A percentile compares a stretch with the other conserved stretches of the same genome.
These are phyloP conservation scores for Amphicarpaea edgeworthii DNA, from an alignment of 306 rosid genomes.

Conservation along the genomic window DNA sequence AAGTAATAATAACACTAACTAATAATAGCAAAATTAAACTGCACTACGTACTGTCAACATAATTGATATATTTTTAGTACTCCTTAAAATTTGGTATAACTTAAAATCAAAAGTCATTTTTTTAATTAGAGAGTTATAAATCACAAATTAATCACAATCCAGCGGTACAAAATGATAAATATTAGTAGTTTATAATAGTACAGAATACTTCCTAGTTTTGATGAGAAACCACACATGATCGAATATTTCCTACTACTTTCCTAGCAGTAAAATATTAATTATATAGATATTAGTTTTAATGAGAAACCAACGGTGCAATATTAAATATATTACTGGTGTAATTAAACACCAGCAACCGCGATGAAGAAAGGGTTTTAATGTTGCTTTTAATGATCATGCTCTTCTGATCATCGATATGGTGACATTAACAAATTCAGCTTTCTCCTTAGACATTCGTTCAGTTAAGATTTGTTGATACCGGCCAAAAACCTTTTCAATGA, in stretches of 20 bases:
- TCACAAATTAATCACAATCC: background rate
- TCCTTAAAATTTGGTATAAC: too few species aligned
- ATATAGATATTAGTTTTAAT: too few species aligned
- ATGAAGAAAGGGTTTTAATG: background rate
- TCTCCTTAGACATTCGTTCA: constrained; percentile 54
- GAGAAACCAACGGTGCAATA: background rate
- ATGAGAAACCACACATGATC: background rate
- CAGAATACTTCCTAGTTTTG: background rate
- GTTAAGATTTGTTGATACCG: constrained; percentile 43
- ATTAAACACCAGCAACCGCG: background rate
- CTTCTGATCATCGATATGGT: constrained; percentile 43
- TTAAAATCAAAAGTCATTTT: too few species aligned
- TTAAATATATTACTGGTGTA: background rate
- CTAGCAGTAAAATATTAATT: too few species aligned
- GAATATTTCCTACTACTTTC: too few species aligned
- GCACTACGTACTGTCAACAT: too few species aligned
- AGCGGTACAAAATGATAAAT: background rate
- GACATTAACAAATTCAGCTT: constrained; percentile 39
- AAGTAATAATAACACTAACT: too few species aligned
- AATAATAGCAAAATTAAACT: too few species aligned
- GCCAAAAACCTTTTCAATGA: constrained; percentile 53
- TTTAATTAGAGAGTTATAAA: too few species aligned
- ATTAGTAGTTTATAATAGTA: background rate
- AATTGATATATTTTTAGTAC: too few species aligned
- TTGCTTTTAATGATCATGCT: background rate